Evolutionary conservation across 192 early-diverging fungal species (phyloP).

Genomic region (Diversispora epigaea): DNA sequence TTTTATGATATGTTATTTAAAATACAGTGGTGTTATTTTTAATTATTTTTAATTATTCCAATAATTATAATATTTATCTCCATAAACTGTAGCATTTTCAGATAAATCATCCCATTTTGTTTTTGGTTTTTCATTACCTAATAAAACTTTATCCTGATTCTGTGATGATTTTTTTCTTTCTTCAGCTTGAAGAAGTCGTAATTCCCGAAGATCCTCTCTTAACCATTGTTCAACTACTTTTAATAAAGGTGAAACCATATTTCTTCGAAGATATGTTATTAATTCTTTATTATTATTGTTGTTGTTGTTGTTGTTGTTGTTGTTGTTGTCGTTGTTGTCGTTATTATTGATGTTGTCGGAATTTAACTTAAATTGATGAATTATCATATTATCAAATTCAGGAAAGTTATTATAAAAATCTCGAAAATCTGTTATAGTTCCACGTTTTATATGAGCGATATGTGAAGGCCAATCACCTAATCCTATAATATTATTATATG

Average conservation of each 20-base stretch:
- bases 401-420: constrained; percentile 49
- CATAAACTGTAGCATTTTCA: constrained; percentile 46
- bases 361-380: not conserved
- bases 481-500: not conserved
- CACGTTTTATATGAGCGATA: constrained; percentile 65
- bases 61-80: constrained; percentile 53
- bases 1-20: too few species aligned
- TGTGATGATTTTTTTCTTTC: constrained; percentile 24
- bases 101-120: constrained; percentile 51
- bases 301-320: not conserved
- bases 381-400: constrained; percentile 46
- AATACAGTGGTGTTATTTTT: too few species aligned
- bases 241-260: constrained; percentile 28
- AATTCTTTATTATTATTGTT: too few species aligned
- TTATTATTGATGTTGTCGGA: not conserved
- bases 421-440: constrained; percentile 47
- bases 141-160: constrained; percentile 27
- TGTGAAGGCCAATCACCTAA: constrained; percentile 71
- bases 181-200: constrained; percentile 18
- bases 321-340: not conserved
- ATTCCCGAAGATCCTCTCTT: constrained; percentile 51
- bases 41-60: constrained; percentile 29
- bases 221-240: constrained; percentile 53
- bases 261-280: not conserved
- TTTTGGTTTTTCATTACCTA: constrained; percentile 35